Evolutionary conservation across 352 stramenopile genomes (phyloP), one percentile per base, ranked within the genome.

Genomic region (Pythium sukuiense): DNA sequence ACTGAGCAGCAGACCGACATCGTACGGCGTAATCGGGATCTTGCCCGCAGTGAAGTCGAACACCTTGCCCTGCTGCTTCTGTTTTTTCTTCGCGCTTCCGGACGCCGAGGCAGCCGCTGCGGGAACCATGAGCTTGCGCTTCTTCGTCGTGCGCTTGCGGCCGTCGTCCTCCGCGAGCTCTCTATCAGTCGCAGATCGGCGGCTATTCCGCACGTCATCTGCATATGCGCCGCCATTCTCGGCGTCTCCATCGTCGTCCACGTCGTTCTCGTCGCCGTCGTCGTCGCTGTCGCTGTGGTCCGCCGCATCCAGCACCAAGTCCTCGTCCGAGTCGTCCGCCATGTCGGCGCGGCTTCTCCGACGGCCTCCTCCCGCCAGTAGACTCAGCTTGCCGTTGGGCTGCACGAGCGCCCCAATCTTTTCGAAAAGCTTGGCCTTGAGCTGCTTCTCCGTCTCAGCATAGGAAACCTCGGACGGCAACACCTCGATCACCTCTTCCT

Each of bases 1-100:
- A 73, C 85, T 93, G 26, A 93, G 70, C 18, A 91, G 69, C 27
- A 92, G 63, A 9, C 79, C 80, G 24, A 72, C 76, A 2, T 91
- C 83, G 69, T 81, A 90, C 55, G 85, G 85, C 13, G 80, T 80
- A 52, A 83, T 82, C 26, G 80, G 81, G 33, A 91, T 73, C 33
- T 75, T 88, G 37, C 74, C 81, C 13, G 83, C 83, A 12, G 83
- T 85, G 52, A 88, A 93, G 37, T 88, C 83, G 57, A 93, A 86
- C 24, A 93, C 54, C 27, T 73, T 75, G 33, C 66, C 68, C 11
- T 81, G 67, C 60, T 80, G 67, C 60, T 80, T 87, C 8, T 63
- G 57, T 63, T 81, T 87, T 65, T 88, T 88, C 26, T 71, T 81
- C 18, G n/a, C n/a, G n/a, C 18, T 32, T 9, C 32, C 32, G 32